A percentile compares a stretch with the other conserved stretches of the same genome.
phyloP scores from a whole-genome alignment of 345 rosid genomes.

The Garcia nutans region DNA sequence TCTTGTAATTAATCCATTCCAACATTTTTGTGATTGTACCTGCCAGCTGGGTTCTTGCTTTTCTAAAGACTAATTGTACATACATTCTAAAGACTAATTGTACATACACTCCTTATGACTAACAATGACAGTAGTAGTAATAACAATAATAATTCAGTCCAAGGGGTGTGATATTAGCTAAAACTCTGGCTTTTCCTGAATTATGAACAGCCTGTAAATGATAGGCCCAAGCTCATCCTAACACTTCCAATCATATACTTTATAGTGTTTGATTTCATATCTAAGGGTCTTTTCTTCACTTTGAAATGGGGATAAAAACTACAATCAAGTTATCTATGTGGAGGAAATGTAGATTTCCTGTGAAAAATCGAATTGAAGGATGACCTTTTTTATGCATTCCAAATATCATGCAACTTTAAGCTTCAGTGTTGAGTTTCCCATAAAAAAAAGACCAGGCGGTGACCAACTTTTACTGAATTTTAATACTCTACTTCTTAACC shows the following conservation, averaged over 20 bases:
- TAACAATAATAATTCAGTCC: too few relatives aligned
- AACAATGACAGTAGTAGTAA: too few relatives aligned
- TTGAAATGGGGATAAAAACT: not conserved
- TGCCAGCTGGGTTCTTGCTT: not conserved
- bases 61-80: too few relatives aligned
- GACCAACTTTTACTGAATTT: not conserved
- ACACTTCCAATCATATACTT: not conserved
- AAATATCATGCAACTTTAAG: not conserved
- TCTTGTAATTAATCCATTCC: not conserved
- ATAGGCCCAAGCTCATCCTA: not conserved
- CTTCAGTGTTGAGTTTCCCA: not conserved
- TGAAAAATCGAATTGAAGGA: not conserved
- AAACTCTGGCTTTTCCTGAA: not conserved
- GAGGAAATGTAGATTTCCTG: not conserved
- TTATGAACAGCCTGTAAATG: not conserved
- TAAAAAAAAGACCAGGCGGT: not conserved
- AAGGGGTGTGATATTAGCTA: not conserved
- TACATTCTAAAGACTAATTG: too few relatives aligned
- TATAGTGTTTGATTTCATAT: not conserved
- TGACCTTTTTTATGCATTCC: not conserved
- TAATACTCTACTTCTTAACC: not conserved
- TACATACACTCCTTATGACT: not conserved
- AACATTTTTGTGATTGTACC: not conserved
- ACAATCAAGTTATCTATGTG: not conserved
- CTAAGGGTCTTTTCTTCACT: not conserved